Conservation (phyloP, 2,329 filamentous ascomycete genomes). For the Fusarium nematophilum region DNA sequence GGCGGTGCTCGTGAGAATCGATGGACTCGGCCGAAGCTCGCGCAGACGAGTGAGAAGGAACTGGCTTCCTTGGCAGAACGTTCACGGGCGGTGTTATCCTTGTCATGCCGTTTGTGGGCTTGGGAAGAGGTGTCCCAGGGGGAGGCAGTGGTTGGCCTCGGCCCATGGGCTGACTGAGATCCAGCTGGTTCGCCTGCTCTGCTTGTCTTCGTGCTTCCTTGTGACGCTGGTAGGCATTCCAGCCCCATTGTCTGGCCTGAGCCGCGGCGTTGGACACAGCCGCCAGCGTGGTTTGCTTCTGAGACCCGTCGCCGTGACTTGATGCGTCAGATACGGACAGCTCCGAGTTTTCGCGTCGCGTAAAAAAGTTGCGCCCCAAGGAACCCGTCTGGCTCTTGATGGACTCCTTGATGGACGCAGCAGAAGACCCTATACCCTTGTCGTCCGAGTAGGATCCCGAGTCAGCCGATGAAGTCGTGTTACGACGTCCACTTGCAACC, state of each 20-base stretch:
- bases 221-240: conserved; percentile 65
- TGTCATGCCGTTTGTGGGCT: conserved; percentile 69
- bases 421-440: conserved; percentile 46
- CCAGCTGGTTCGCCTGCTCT: conserved; percentile 50
- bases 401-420: conserved; percentile 50
- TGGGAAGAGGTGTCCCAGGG: conserved; percentile 80
- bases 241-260: conserved; percentile 69
- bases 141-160: conserved; percentile 85
- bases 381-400: conserved; percentile 55
- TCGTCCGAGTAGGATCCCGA: conserved; percentile 43
- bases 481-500: conserved; percentile 47
- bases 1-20: conserved; percentile 46
- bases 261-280: conserved; percentile 67
- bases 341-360: conserved; percentile 53
- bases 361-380: conserved; percentile 54
- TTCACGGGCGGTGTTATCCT: conserved; percentile 65
- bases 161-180: conserved; percentile 78
- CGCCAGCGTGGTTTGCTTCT: conserved; percentile 63
- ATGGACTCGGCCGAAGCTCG: conserved; percentile 30
- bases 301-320: conserved; percentile 45
- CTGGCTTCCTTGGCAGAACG: conserved; percentile 73
- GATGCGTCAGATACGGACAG: conserved; percentile 49
- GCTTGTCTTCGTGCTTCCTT: conserved; percentile 54
- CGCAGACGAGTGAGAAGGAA: conserved; percentile 55
- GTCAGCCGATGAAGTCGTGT: conserved; percentile 53